phyloP scores from a whole-genome alignment of 176 grass and related monocot genomes.

The Juncus effusus region DNA sequence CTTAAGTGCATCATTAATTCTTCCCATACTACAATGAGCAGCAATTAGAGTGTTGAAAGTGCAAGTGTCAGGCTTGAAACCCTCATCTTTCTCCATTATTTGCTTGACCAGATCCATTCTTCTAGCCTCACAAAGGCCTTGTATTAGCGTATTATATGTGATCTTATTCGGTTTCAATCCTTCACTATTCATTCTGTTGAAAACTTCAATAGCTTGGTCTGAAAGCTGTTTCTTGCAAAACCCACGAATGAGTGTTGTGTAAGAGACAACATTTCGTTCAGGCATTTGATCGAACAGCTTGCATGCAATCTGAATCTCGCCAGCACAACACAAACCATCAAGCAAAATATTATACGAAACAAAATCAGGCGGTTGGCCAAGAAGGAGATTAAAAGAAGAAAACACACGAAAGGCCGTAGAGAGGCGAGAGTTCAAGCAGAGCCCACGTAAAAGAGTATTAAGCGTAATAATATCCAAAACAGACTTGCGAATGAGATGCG shows the following conservation, averaged over 20 bases:
- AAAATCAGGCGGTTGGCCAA: slow-evolving; percentile 48
- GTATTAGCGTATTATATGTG: slow-evolving; percentile 86
- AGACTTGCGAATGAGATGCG: slow-evolving; percentile 45
- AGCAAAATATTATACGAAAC: slow-evolving; percentile 79
- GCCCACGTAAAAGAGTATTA: slow-evolving; percentile 71
- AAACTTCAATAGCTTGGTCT: slow-evolving; percentile 44
- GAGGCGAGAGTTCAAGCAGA: slow-evolving; percentile 49
- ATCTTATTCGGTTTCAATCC: slow-evolving; percentile 57
- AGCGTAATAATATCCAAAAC: slow-evolving; percentile 59
- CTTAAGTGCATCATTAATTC: slow-evolving; percentile 45
- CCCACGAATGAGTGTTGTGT: slow-evolving; percentile 76
- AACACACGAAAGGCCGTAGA: slow-evolving; percentile 40
- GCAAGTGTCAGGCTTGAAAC: slow-evolving; percentile 74
- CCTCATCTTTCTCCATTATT: slow-evolving; percentile 35
- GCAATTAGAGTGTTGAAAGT: slow-evolving; percentile 72
- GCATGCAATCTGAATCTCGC: slow-evolving; percentile 43
- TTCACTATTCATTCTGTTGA: slow-evolving; percentile 41
- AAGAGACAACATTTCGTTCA: slow-evolving; percentile 55
- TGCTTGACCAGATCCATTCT: slow-evolving; percentile 82
- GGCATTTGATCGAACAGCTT: slow-evolving; percentile 73
- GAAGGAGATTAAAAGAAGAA: slow-evolving; percentile 45
- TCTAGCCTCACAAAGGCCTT: slow-evolving; percentile 65
- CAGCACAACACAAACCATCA: slow-evolving; percentile 41
- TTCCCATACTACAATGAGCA: slow-evolving; percentile 37
- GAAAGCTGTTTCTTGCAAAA: slow-evolving; percentile 42